Evolutionary conservation across 2,329 filamentous ascomycete genomes (phyloP).

Genomic region (Verticillium tricorpus): DNA sequence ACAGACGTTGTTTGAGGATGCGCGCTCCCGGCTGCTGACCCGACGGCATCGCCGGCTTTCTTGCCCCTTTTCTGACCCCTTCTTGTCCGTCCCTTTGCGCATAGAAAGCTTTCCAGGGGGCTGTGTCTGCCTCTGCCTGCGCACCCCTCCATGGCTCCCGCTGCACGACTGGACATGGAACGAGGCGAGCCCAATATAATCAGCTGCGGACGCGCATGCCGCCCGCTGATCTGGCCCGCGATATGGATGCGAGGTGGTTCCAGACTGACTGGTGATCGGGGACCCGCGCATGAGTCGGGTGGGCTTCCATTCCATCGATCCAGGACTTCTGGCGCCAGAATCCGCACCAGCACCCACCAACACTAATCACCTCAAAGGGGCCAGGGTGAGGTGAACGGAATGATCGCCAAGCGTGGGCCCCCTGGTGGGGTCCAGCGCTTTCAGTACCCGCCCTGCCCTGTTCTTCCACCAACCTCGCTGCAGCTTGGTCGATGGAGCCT

Average conservation of each 20-base stretch:
- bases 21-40: background rate
- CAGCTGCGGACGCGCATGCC: background rate
- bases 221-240: background rate
- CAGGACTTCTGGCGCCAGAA: background rate
- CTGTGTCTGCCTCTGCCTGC: background rate
- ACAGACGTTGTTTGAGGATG: background rate
- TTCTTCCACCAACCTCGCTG: background rate
- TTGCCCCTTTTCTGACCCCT: background rate
- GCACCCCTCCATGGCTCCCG: background rate
- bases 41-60: background rate
- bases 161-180: background rate
- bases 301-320: background rate
- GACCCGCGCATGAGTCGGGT: background rate
- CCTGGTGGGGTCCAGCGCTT: background rate
- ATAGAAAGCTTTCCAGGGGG: background rate
- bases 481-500: background rate
- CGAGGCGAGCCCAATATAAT: background rate
- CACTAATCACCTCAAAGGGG: background rate
- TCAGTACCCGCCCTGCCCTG: background rate
- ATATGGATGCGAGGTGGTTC: background rate
- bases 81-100: background rate
- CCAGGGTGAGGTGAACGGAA: background rate
- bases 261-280: background rate
- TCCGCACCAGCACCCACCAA: background rate
- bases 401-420: background rate